Percentiles rank a stretch among this genome's conserved stretches.
Evolutionary conservation across 1,284 basidiomycete species (phyloP).

Genomic region (Cryptococcus sp.): DNA sequence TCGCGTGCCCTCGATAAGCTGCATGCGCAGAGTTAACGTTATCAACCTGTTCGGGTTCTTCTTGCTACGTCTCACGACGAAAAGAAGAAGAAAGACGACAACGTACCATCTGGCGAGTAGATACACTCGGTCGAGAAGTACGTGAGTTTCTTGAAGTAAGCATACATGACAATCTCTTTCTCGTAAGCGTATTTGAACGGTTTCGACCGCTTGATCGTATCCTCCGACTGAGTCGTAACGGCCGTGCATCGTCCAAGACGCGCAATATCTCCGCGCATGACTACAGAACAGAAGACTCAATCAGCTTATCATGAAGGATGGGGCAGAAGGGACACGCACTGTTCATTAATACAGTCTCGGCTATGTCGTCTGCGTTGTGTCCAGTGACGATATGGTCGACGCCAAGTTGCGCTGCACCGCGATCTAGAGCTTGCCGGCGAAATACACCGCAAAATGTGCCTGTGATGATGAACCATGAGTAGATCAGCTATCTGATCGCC

Average conservation of each 20-base stretch:
- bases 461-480: conserved; percentile 17
- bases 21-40: no score
- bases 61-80: no score
- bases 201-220: conserved; percentile 94
- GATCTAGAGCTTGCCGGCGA: conserved; percentile 89
- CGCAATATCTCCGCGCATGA: conserved; percentile 96
- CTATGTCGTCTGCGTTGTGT: conserved; percentile 98
- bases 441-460: conserved; percentile 98
- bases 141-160: conserved; percentile 96
- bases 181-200: conserved; percentile 99
- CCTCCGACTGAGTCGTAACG: conserved; percentile 89
- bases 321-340: conserved; percentile 60
- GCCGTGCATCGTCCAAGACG: conserved; percentile 89
- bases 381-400: conserved; percentile 99
- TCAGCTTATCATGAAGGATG: not conserved
- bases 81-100: not conserved
- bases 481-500: conserved; percentile 1
- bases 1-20: conserved; percentile 94
- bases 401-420: conserved; percentile 82
- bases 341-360: conserved; percentile 98
- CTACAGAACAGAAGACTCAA: conserved; percentile 54
- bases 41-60: no score
- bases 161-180: conserved; percentile 99
- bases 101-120: conserved; percentile 79
- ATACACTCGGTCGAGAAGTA: conserved; percentile 99